These are phyloP conservation scores for Begonia loranthoides DNA, from an alignment of 306 rosid genomes.

Conservation along the genomic window DNA sequence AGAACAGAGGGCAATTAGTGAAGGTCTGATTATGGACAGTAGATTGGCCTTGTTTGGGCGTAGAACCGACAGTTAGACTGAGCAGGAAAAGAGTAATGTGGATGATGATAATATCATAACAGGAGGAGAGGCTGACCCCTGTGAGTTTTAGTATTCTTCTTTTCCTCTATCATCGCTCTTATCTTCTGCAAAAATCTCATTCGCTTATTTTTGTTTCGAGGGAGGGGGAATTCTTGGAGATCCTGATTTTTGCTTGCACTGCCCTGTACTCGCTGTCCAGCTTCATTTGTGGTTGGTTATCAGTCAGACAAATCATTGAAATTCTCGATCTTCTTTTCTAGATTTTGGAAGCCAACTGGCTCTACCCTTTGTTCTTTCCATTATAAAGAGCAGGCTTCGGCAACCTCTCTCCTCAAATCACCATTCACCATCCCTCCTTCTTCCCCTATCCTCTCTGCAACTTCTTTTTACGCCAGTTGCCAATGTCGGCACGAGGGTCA, in stretches of 20 bases:
- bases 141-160: neutral
- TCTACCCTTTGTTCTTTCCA: constrained; percentile 20
- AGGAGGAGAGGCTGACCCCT: neutral
- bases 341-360: constrained; percentile 48
- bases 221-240: neutral
- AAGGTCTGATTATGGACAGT: neutral
- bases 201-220: too few relatives aligned
- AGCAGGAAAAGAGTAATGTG: neutral
- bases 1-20: neutral
- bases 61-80: neutral
- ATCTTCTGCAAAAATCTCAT: neutral
- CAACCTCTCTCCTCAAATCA: constrained; percentile 20
- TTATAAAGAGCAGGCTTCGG: constrained; percentile 45
- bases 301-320: constrained; percentile 22
- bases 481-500: constrained; percentile 45
- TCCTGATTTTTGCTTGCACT: neutral
- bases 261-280: neutral
- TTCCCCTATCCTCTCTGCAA: constrained; percentile 1
- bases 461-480: neutral
- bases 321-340: constrained; percentile 21
- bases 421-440: constrained; percentile 10
- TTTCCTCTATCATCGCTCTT: neutral
- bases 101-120: neutral
- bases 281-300: neutral
- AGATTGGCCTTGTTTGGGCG: neutral